Percentiles rank a stretch among this genome's conserved stretches.
Evolutionary conservation across 2,329 filamentous ascomycete species (phyloP).

Genomic region (Annulohypoxylon truncatum): DNA sequence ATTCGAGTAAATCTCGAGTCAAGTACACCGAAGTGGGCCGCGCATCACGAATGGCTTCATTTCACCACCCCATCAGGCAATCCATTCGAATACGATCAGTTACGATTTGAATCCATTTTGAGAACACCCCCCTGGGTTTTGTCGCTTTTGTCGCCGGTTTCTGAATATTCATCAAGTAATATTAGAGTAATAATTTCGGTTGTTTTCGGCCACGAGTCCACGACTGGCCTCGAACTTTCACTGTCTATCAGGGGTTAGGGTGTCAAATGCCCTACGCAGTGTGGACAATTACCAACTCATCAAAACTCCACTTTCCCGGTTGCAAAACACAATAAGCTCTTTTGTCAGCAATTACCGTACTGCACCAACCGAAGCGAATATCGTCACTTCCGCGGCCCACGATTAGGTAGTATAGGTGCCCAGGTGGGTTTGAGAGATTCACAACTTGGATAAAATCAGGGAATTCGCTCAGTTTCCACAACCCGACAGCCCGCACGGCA

Average conservation of each 20-base stretch:
- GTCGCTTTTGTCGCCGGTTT: constrained; percentile 10
- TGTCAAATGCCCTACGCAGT: not conserved
- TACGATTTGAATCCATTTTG: not conserved
- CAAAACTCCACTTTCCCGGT: constrained; percentile 25
- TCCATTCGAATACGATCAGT: not conserved
- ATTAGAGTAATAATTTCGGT: constrained; percentile 34
- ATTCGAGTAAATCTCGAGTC: constrained; percentile 47
- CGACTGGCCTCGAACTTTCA: constrained; percentile 24
- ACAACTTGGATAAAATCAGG: constrained; percentile 5
- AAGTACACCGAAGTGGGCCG: constrained; percentile 2
- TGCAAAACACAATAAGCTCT: constrained; percentile 1
- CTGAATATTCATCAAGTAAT: constrained; percentile 41
- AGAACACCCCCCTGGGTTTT: not conserved
- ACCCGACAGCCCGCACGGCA: constrained; percentile 1
- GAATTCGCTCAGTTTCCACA: not conserved
- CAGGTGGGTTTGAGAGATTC: constrained; percentile 6
- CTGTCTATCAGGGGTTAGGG: constrained; percentile 8
- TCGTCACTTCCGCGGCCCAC: constrained; percentile 5
- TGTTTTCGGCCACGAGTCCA: constrained; percentile 29
- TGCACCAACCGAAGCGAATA: constrained; percentile 16
- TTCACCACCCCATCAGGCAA: constrained; percentile 38
- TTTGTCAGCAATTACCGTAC: not conserved
- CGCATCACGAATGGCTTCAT: constrained; percentile 43
- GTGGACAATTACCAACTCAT: constrained; percentile 12
- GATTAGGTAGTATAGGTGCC: constrained; percentile 13